Percentiles rank a stretch among this genome's conserved stretches.
Evolutionary conservation across 73 alveolate genomes (phyloP).

Genomic region (Uronychia setigera): DNA sequence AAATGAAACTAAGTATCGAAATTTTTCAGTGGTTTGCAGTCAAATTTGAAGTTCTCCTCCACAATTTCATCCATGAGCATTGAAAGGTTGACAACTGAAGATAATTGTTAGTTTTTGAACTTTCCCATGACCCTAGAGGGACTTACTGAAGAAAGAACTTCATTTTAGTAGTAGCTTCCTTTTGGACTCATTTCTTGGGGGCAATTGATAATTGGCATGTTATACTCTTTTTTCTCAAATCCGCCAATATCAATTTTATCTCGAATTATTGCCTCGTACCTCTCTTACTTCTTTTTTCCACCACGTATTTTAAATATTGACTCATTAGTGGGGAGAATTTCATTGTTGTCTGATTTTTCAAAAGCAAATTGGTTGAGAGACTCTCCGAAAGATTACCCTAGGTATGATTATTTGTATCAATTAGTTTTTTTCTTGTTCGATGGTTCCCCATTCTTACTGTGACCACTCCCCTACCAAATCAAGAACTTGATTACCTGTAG

Average conservation of each 20-base stretch:
- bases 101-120: not conserved
- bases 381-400: not conserved
- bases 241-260: not conserved
- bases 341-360: not conserved
- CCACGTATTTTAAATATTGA: not conserved
- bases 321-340: not conserved
- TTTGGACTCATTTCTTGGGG: too few relatives aligned
- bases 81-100: not conserved
- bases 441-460: not conserved
- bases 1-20: not conserved
- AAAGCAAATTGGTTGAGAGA: not conserved
- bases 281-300: not conserved
- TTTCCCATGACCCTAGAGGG: not conserved
- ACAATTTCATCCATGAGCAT: not conserved
- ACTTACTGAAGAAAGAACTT: not conserved
- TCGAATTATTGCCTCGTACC: not conserved
- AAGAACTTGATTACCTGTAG: too few relatives aligned
- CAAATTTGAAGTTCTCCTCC: not conserved
- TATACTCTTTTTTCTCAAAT: not conserved
- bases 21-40: not conserved
- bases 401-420: not conserved
- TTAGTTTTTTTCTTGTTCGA: not conserved
- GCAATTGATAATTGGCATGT: not conserved
- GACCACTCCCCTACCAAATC: too few relatives aligned
- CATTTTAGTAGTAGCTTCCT: not conserved